Evolutionary conservation across 2,329 filamentous ascomycete species (phyloP), one percentile per base, ranked within the genome.

Genomic region (Colletotrichum sp.): DNA sequence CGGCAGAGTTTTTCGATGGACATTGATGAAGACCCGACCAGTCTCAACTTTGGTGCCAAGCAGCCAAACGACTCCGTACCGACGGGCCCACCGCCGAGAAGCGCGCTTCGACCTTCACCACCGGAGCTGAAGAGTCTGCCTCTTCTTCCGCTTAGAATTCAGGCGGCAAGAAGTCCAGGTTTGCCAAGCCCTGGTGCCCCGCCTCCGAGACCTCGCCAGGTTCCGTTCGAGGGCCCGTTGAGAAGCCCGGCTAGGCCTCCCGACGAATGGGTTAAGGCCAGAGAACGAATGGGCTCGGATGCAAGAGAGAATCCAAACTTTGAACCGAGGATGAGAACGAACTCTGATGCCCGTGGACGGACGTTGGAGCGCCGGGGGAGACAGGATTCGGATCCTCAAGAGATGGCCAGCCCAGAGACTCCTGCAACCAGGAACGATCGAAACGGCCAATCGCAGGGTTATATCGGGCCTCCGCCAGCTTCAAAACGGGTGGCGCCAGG

Each of bases 1-100:
- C 84, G 87, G 43, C 84, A 85, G 61, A 91, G 90, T 78, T 83
- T 90, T 70, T 86, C 87, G 6, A 87, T 88, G 83, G 86, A 87
- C 72, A 83, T 90, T 15, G 87, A 90, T 38, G 82, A 71, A n/a
- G 63, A 67, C 5, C 21, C 43, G 16, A 57, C 65, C 18, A 61
- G 52, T 13, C 65, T 76, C 60, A 60, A 70, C 24, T 70, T 74
- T 63, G 69, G 65, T 26, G 34, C 9, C 2, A 64, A 74, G 26
- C 55, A n/a, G 28, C 57, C 60, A 30, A 57, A 28, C 8, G 55
- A 57, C 12, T 21, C 55, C 6, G 26, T 15, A 12, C 73, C 58
- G 6, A 13, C 38, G 12, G 67, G 60, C 18, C 77, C 77, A 7
- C 77, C 77, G 3, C 77, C 75, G n/a, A 75, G 75, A 30, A 78